phyloP scores from a whole-genome alignment of 148 eudicot species.

The Fagopyrum homotropicum region DNA sequence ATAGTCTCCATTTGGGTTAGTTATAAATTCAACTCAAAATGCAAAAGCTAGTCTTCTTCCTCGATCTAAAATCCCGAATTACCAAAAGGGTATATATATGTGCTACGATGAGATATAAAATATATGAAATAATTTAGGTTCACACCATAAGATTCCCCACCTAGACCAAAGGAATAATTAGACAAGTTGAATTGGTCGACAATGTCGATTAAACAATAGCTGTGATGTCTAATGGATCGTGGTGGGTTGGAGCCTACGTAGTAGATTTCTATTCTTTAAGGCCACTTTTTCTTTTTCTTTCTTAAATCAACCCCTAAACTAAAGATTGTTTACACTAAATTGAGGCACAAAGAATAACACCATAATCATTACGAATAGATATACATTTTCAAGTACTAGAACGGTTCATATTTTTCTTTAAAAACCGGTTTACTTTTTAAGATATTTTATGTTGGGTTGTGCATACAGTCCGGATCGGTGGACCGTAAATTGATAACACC shows the following conservation, averaged over 20 bases:
- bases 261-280: neutral
- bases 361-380: neutral
- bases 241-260: neutral
- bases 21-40: neutral
- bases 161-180: neutral
- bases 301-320: neutral
- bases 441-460: neutral
- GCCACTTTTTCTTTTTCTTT: neutral
- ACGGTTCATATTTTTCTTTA: too few relatives aligned
- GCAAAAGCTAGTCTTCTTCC: neutral
- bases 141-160: neutral
- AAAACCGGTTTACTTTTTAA: too few relatives aligned
- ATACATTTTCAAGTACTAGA: too few relatives aligned
- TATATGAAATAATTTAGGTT: neutral
- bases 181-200: constrained; percentile 7
- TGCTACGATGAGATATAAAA: neutral
- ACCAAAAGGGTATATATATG: neutral
- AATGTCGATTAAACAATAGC: neutral
- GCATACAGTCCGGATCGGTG: too few relatives aligned
- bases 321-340: neutral
- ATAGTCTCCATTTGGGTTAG: neutral
- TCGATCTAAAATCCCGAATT: neutral
- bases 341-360: neutral
- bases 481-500: too few relatives aligned
- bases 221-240: constrained; percentile 10